Evolutionary conservation across 768 basidiomycete species (phyloP), one percentile per base, ranked within the genome.

Genomic region (Boletus bicolor): DNA sequence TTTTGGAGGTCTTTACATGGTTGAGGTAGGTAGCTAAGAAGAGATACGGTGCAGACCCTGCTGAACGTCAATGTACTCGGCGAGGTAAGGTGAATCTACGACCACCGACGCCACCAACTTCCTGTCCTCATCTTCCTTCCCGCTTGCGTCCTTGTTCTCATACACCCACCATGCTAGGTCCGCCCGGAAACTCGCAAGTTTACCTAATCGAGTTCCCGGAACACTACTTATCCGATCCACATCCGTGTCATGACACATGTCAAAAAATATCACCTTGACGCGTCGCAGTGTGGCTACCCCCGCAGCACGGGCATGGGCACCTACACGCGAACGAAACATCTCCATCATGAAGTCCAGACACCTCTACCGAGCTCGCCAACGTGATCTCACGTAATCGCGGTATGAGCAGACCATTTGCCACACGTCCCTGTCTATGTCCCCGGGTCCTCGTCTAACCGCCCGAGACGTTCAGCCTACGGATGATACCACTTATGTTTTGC

Each of bases 331-430:
- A n/a, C 49, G 51, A 36, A 51, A 41, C 57, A 58, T 59, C 7
- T 35, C 32, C 44, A 51, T n/a, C 32, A 65, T 50, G 44, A 36
- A 19, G 5, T 57, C 49, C 34, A 67, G 30, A 49, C 44, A 51
- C 1, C 35, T 55, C 57, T 32, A 46, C 47, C 30, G 61, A 61
- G 57, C 52, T 65, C 36, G 49, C 61, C 55, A 66, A 21, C 41
- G 45, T 46, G 38, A 67, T 48, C 15, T 63, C 55, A 7, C 54
- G 61, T 49, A 67, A 51, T 7, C 2, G 42, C 42, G 53, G 60
- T 2, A 57, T 28, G 0, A 61, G 39, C 32, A 44, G 44, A 30
- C 30, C 46, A 43, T 51, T 26, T 11, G n/a, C 26, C 3, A 30
- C 26, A 28, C 21, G 35, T 39, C n/a, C 35, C 48, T 24, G 41